Percentiles rank a stretch among this genome's conserved stretches.
Evolutionary conservation across 148 eudicot species (phyloP).

Genomic region (Diospyros kaki): DNA sequence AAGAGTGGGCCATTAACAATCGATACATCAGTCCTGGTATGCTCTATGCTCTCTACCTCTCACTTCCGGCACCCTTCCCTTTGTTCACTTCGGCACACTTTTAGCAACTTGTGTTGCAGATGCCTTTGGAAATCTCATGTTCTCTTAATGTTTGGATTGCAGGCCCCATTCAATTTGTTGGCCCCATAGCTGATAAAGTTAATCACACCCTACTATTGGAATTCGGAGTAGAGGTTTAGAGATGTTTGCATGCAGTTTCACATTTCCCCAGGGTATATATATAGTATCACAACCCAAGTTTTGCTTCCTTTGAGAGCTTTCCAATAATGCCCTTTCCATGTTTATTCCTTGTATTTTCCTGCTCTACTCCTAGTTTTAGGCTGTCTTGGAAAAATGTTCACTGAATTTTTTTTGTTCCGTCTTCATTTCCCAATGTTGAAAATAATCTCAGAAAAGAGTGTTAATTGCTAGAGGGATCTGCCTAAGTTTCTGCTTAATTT

Average conservation of each 20-base stretch:
- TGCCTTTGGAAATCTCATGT: neutral
- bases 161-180: conserved; percentile 89
- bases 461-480: no score
- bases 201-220: conserved; percentile 80
- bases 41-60: conserved; percentile 30
- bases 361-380: no score
- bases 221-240: conserved; percentile 50
- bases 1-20: conserved; percentile 90
- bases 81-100: no score
- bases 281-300: neutral
- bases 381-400: no score
- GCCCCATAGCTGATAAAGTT: conserved; percentile 57
- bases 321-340: neutral
- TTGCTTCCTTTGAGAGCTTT: conserved; percentile 8
- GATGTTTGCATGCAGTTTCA: neutral
- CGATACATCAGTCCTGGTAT: conserved; percentile 92
- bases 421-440: no score
- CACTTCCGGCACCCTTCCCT: neutral
- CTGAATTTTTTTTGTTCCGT: no score
- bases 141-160: conserved; percentile 2
- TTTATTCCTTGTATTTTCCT: neutral
- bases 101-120: no score
- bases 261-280: neutral
- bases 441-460: no score
- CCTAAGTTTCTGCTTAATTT: no score